These are phyloP conservation scores for Colletotrichum sansevieriae DNA, from an alignment of 2,329 filamentous ascomycete species.

Conservation along the genomic window DNA sequence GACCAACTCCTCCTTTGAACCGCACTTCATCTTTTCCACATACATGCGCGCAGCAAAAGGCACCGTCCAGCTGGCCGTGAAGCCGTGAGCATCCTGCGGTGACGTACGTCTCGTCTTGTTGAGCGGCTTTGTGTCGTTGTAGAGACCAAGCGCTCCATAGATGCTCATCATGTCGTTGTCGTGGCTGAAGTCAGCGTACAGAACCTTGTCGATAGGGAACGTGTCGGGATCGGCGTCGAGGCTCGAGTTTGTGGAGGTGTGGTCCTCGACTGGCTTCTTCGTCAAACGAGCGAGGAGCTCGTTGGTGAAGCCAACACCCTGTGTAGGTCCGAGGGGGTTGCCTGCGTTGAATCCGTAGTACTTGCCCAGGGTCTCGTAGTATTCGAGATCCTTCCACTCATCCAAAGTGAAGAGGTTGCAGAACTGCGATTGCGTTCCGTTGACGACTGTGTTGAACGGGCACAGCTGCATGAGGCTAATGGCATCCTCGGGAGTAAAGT, in stretches of 20 bases:
- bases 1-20: slow-evolving; percentile 71
- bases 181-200: slow-evolving; percentile 94
- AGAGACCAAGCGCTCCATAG: slow-evolving; percentile 82
- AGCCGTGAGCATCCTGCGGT: slow-evolving; percentile 70
- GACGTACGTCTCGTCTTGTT: slow-evolving; percentile 64
- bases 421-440: slow-evolving; percentile 75
- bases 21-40: slow-evolving; percentile 87
- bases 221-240: slow-evolving; percentile 75
- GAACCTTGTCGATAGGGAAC: slow-evolving; percentile 76
- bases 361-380: slow-evolving; percentile 83
- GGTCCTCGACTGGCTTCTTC: slow-evolving; percentile 74
- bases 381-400: slow-evolving; percentile 86
- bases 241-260: slow-evolving; percentile 82
- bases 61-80: slow-evolving; percentile 81
- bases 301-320: slow-evolving; percentile 89
- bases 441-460: slow-evolving; percentile 84
- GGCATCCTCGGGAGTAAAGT: slow-evolving; percentile 72
- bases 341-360: slow-evolving; percentile 86
- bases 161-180: slow-evolving; percentile 88
- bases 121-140: slow-evolving; percentile 72
- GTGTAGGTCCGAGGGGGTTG: slow-evolving; percentile 83
- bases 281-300: slow-evolving; percentile 89
- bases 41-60: slow-evolving; percentile 87
- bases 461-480: slow-evolving; percentile 90
- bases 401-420: slow-evolving; percentile 79